phyloP scores from a whole-genome alignment of 2,329 filamentous ascomycete genomes.

The Niveomyces coronatus region DNA sequence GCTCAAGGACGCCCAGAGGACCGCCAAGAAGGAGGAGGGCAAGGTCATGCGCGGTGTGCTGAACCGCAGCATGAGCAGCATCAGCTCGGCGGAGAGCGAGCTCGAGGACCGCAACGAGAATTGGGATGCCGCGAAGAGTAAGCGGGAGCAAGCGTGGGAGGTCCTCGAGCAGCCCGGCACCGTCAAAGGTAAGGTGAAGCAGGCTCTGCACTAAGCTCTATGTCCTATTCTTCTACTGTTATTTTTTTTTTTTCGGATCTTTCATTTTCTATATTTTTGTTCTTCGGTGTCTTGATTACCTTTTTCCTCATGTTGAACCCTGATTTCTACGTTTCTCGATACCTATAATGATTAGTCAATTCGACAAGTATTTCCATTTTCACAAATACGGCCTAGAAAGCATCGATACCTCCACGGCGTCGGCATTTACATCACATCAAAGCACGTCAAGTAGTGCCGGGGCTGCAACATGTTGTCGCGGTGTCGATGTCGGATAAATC shows the following conservation, averaged over 20 bases:
- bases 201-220: constrained; percentile 1
- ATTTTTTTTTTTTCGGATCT: background rate
- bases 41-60: constrained; percentile 42
- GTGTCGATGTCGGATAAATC: too few relatives aligned
- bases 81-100: constrained; percentile 44
- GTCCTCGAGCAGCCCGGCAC: constrained; percentile 39
- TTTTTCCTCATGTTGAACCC: too few relatives aligned
- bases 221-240: background rate
- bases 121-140: constrained; percentile 33
- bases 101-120: constrained; percentile 34
- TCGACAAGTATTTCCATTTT: background rate
- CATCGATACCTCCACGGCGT: too few relatives aligned
- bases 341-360: constrained; percentile 6
- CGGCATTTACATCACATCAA: too few relatives aligned
- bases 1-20: constrained; percentile 67
- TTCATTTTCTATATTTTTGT: background rate
- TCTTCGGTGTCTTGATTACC: too few relatives aligned
- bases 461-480: too few relatives aligned
- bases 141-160: constrained; percentile 41
- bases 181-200: constrained; percentile 26
- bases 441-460: too few relatives aligned
- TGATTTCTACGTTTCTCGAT: background rate
- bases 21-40: constrained; percentile 59
- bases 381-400: too few relatives aligned
- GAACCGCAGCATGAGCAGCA: constrained; percentile 41